Base-by-base conservation (phyloP, 2,329 filamentous ascomycete species). In the Colletotrichum simmondsii region DNA sequence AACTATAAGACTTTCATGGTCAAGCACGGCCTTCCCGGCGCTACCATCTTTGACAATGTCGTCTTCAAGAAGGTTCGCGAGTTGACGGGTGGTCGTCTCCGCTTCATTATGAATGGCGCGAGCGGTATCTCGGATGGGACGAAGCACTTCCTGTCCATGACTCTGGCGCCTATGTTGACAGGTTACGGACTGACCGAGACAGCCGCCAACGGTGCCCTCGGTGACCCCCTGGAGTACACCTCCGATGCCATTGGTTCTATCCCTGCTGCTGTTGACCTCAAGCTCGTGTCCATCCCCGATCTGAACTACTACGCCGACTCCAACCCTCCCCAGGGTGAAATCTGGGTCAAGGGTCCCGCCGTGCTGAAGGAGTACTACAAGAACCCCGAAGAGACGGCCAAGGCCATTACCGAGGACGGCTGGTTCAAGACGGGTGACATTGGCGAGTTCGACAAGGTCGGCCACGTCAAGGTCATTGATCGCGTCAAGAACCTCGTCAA, bases 341-440 rank as follows among this genome's bases (percentile, higher is more conserved):
- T 99, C 80, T 94, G 92, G 88, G 93, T 99, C 77, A 92, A 94
- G 71, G 97, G 96, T 65, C 86, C 87, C 63, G 88, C 92, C 73
- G 92, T 98, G 58, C 90, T 94, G 67, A 87, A 88, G 42, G 92
- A 92, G 49, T 98, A 98, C 85, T 95, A 92, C 80, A 88, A 97
- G 74, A 94, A 98, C 80, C 92, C 94, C 19, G 91, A 96, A 77
- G 95, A 98, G 85, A 98, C 95, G 7, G 88, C 88, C 78, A 93
- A 93, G 80, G 88, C 93, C 5, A 89, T 96, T 75, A 95, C 94
- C 1, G 82, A 91, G 3, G 97, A 98, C 78, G 95, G 95, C 62
- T 98, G 97, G 97, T 98, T 98, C 90, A 96, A 93, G 89, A 97
- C 95, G 19, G 96, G 96, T 74, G 96, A 98, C 79, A 97, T 98